A percentile compares a stretch with the other conserved stretches of the same genome.
These are phyloP conservation scores for Uromyces viciae-fabae DNA, from an alignment of 1,284 basidiomycete genomes.

Conservation along the genomic window DNA sequence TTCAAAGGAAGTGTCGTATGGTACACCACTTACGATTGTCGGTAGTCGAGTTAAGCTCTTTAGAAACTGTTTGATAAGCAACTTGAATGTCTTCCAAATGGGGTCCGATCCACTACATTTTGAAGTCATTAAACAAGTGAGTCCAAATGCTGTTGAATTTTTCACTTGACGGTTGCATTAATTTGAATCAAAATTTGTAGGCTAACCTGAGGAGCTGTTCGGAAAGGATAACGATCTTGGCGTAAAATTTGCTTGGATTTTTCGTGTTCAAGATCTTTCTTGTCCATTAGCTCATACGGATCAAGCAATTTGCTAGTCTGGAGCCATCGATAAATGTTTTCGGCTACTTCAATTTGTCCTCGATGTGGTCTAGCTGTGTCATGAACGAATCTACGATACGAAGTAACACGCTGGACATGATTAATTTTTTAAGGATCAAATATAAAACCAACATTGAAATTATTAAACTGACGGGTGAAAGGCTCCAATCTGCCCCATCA, in stretches of 20 bases:
- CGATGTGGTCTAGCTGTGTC: slow-evolving; percentile 73
- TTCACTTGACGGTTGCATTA: too few species aligned
- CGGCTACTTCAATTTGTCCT: slow-evolving; percentile 74
- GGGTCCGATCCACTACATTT: slow-evolving; percentile 69
- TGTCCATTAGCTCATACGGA: slow-evolving; percentile 60
- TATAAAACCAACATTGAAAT: not conserved
- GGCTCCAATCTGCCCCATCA: slow-evolving; percentile 67
- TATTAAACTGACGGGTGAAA: slow-evolving; percentile 61
- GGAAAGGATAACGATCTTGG: slow-evolving; percentile 74
- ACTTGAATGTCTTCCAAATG: slow-evolving; percentile 74
- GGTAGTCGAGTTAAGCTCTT: slow-evolving; percentile 77
- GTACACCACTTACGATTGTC: slow-evolving; percentile 57
- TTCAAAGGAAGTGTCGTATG: not conserved
- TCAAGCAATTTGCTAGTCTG: slow-evolving; percentile 68
- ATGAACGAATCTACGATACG: slow-evolving; percentile 65
- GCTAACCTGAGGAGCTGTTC: slow-evolving; percentile 66
- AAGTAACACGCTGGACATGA: not conserved
- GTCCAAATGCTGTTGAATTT: not conserved
- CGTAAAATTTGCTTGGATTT: slow-evolving; percentile 61
- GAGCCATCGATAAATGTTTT: slow-evolving; percentile 66
- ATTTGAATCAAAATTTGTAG: too few species aligned
- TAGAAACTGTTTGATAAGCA: slow-evolving; percentile 64
- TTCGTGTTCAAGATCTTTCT: slow-evolving; percentile 67
- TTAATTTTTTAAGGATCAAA: too few species aligned
- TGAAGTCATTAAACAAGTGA: not conserved